Evolutionary conservation across 2,329 filamentous ascomycete genomes (phyloP).

Genomic region (Trichophyton mentagrophytes): DNA sequence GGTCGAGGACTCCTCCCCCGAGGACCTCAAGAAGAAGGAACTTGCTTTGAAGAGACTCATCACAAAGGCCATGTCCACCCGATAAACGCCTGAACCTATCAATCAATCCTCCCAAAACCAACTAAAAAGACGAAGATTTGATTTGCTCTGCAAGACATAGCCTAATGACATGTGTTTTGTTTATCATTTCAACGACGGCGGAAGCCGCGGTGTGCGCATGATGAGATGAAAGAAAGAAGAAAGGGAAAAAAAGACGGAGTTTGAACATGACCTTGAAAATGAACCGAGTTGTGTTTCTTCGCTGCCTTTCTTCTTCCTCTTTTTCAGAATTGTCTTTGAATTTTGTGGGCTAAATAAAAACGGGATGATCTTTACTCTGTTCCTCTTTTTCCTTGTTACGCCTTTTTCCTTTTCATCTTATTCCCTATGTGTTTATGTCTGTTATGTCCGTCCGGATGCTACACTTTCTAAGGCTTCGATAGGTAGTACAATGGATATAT

Average conservation of each 20-base stretch:
- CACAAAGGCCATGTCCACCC: constrained; percentile 93
- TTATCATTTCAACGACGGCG: not conserved
- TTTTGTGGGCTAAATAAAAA: constrained; percentile 3
- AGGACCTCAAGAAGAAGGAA: constrained; percentile 99
- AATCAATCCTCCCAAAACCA: constrained; percentile 4
- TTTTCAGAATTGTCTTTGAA: not conserved
- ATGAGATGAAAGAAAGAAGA: not conserved
- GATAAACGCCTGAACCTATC: constrained; percentile 45
- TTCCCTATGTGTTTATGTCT: not conserved
- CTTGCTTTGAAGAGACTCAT: constrained; percentile 92
- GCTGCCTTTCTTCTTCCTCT: not conserved
- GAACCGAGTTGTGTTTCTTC: not conserved
- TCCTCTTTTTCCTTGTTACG: not conserved
- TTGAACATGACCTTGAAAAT: not conserved
- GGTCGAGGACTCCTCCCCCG: constrained; percentile 78
- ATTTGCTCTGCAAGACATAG: constrained; percentile 8
- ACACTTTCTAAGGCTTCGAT: not conserved
- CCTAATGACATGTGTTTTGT: constrained; percentile 6
- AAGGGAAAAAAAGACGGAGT: not conserved
- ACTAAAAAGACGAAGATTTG: constrained; percentile 13
- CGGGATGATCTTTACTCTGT: constrained; percentile 6
- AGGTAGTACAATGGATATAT: constrained; percentile 1
- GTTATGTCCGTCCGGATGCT: constrained; percentile 1
- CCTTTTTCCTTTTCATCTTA: not conserved
- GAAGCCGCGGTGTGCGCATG: not conserved